These are phyloP conservation scores for Magnolia kwangsiensis DNA, from an alignment of 164 flowering plant genomes.

Conservation along the genomic window DNA sequence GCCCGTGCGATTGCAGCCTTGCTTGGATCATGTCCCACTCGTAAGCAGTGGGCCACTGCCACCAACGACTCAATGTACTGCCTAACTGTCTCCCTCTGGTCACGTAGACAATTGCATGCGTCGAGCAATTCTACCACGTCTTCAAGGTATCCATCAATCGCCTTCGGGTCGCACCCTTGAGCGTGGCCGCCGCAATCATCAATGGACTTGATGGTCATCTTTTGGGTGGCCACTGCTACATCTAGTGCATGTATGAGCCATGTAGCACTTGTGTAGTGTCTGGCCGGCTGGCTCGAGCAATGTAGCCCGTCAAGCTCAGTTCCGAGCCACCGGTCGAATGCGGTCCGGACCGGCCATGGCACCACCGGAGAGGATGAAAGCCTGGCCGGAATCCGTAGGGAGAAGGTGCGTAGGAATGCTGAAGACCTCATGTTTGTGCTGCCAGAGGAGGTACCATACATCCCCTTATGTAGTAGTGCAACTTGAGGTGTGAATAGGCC, in stretches of 20 bases:
- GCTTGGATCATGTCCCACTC: slow-evolving; percentile 6
- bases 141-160: slow-evolving; percentile 21
- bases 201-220: slow-evolving; percentile 13
- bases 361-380: slow-evolving; percentile 17
- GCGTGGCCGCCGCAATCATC: background rate
- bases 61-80: slow-evolving; percentile 19
- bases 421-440: slow-evolving; percentile 13
- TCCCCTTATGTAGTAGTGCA: background rate
- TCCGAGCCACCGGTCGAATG: slow-evolving; percentile 17
- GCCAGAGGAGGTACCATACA: background rate
- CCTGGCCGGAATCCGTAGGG: slow-evolving; percentile 13
- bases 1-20: slow-evolving; percentile 13
- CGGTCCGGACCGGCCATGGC: slow-evolving; percentile 21
- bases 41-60: slow-evolving; percentile 19
- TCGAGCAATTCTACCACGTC: slow-evolving; percentile 27
- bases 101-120: slow-evolving; percentile 24
- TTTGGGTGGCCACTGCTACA: slow-evolving; percentile 18
- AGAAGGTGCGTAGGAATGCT: slow-evolving; percentile 19
- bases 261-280: background rate
- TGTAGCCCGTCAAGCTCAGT: slow-evolving; percentile 14
- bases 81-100: slow-evolving; percentile 15
- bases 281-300: background rate
- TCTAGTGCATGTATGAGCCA: slow-evolving; percentile 23
- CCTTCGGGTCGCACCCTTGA: background rate
- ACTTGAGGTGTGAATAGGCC: background rate